Percentiles rank a stretch among this genome's conserved stretches.
These are phyloP conservation scores for Aspergillus hancockii DNA, from an alignment of 495 filamentous ascomycete species.

Conservation along the genomic window DNA sequence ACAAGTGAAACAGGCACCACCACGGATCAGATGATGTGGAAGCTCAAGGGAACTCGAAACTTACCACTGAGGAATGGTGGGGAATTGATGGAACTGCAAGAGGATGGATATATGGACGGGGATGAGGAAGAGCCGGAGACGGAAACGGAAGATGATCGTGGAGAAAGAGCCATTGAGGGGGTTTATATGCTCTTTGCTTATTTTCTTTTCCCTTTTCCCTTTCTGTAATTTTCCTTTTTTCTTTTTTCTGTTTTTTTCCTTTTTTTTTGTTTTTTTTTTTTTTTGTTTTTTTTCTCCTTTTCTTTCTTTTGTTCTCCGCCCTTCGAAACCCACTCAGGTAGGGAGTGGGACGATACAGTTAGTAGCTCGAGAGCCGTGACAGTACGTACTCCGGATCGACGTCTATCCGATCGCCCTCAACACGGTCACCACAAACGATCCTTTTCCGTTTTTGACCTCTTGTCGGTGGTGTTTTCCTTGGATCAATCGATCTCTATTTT, in stretches of 20 bases:
- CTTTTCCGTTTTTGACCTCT: neutral
- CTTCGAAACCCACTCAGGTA: neutral
- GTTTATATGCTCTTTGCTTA: constrained; percentile 6
- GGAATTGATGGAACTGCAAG: constrained; percentile 28
- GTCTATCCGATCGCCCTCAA: neutral
- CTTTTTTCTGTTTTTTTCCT: neutral
- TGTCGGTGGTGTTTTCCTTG: neutral
- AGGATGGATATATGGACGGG: constrained; percentile 42
- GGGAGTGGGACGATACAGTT: neutral
- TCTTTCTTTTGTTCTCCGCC: neutral
- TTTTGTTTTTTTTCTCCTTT: neutral
- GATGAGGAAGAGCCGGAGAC: constrained; percentile 32
- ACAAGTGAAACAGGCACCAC: neutral
- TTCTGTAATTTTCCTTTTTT: neutral
- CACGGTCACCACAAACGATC: neutral
- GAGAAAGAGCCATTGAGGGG: constrained; percentile 18
- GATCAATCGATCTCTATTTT: neutral
- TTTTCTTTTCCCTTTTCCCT: neutral
- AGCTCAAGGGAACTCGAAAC: too few relatives aligned
- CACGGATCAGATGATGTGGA: neutral
- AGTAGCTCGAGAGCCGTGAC: neutral
- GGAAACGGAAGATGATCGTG: constrained; percentile 24
- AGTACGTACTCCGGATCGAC: neutral
- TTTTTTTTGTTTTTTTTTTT: neutral
- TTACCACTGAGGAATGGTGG: constrained; percentile 25